Conservation (phyloP, 2,329 filamentous ascomycete genomes). For the Grosmannia penicillata region DNA sequence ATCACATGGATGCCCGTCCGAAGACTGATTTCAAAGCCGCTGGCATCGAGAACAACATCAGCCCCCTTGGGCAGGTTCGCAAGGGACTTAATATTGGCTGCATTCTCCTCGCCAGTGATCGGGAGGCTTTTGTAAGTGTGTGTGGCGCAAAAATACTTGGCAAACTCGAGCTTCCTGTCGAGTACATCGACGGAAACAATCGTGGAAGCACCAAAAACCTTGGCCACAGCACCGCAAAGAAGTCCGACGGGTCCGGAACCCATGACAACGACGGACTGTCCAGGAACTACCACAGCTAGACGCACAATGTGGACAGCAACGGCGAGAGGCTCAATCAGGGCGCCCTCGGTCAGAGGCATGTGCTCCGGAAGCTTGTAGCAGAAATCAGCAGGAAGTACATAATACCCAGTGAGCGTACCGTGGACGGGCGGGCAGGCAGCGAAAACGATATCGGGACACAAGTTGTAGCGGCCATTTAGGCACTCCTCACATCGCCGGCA, state of each 20-base stretch:
- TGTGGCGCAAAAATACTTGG: too few species aligned
- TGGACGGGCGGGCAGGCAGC: constrained; percentile 16
- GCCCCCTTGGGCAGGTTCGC: constrained; percentile 43
- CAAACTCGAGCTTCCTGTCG: too few species aligned
- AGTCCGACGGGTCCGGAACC: constrained; percentile 48
- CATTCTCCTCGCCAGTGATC: too few species aligned
- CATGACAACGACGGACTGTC: constrained; percentile 35
- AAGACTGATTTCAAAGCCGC: constrained; percentile 63
- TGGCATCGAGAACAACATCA: constrained; percentile 60
- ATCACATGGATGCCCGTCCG: constrained; percentile 50
- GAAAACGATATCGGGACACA: constrained; percentile 20
- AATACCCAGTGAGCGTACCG: constrained; percentile 25
- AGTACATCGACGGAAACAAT: constrained; percentile 41
- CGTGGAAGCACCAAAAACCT: constrained; percentile 25
- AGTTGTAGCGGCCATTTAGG: constrained; percentile 24
- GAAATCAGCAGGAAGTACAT: constrained; percentile 28
- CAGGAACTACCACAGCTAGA: constrained; percentile 26
- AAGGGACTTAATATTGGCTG: too few species aligned
- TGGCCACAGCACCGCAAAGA: constrained; percentile 42
- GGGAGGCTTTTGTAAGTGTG: too few species aligned
- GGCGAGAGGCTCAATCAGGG: constrained; percentile 41
- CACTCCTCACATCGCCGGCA: constrained; percentile 30
- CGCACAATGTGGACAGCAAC: constrained; percentile 42
- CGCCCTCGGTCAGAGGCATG: constrained; percentile 35
- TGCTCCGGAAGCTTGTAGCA: constrained; percentile 31